Base-by-base conservation (phyloP, 148 eudicot genomes). In the Limonium bicolor region DNA sequence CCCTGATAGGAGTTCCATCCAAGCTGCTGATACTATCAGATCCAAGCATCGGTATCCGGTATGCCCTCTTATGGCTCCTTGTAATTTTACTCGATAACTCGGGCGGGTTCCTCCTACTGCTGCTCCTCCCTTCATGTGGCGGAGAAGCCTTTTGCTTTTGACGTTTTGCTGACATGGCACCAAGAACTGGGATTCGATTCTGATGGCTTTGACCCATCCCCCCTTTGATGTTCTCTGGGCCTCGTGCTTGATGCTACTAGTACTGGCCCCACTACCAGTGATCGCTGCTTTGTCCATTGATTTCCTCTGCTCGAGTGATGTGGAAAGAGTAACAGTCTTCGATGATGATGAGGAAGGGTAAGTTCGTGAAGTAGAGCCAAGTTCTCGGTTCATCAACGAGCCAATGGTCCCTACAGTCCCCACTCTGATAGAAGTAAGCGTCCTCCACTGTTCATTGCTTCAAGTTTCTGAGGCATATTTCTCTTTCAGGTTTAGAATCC, bases 341-440 rank as follows among this genome's bases (percentile, higher is more conserved):
- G 46, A 27, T 59, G 44, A 15, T 39, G 64, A 36, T 39, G 53
- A 36, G 9, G 41, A 36, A 1, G 38, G 16, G 18, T 65, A 41
- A 37, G 66, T 39, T 35, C 68, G 67, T 14, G 62, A 31, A 3
- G 82, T n/a, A n/a, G n/a, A 57, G 33, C 73, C 78, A 28, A 85
- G 19, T 48, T 81, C 94, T 55, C 78, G 65, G 7, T 78, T 73
- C 80, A 85, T 85, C 22, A 92, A 61, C 38, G 80, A 64, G 35
- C 99, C 48, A 24, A 92, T 69, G 27, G 66, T 92, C 30, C 95
- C 95, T 3, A 81, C 63, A 11, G 88, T 64, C 21, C 99, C 95
- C 13, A 92, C 82, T 72, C 65, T 78, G 43, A 92, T 40, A 5
- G 95, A 85, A n/a, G n/a, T n/a, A n/a, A n/a, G 47, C 94, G 82